These are phyloP conservation scores for Vitis amurensis DNA, from an alignment of 164 flowering plant genomes.

Conservation along the genomic window DNA sequence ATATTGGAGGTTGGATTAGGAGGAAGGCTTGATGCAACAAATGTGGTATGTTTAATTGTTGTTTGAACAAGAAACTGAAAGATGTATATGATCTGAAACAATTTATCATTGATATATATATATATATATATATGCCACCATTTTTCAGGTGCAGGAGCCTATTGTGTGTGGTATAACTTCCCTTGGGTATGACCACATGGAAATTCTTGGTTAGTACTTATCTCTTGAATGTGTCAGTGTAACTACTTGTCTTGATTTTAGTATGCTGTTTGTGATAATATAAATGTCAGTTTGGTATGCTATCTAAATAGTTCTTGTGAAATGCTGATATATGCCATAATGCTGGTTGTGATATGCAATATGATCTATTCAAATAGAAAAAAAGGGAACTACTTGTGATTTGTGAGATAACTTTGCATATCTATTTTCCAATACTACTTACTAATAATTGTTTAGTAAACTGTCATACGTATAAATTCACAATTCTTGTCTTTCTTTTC, in stretches of 20 bases:
- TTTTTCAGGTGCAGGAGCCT: constrained; percentile 79
- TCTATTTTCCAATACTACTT: too few relatives aligned
- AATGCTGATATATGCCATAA: too few relatives aligned
- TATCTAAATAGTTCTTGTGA: too few relatives aligned
- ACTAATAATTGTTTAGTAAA: too few relatives aligned
- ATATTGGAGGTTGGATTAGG: constrained; percentile 98
- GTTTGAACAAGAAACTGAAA: not conserved
- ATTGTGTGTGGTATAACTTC: constrained; percentile 93
- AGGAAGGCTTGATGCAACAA: constrained; percentile 93
- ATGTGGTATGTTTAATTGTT: constrained; percentile 68
- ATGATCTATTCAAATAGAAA: too few relatives aligned
- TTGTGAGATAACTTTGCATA: too few relatives aligned
- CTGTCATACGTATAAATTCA: too few relatives aligned
- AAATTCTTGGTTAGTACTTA: constrained; percentile 88
- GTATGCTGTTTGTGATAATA: too few relatives aligned
- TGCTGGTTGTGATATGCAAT: too few relatives aligned
- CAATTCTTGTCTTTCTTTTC: not conserved
- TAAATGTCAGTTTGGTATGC: too few relatives aligned
- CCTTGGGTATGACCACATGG: constrained; percentile 99
- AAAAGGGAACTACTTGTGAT: too few relatives aligned
- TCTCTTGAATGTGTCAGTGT: not conserved
- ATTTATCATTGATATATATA: not conserved
- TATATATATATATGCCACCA: constrained; percentile 3
- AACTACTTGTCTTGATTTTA: too few relatives aligned
- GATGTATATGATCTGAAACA: not conserved